phyloP scores from a whole-genome alignment of 176 grass and related monocot species.

The Oryza longistaminata region DNA sequence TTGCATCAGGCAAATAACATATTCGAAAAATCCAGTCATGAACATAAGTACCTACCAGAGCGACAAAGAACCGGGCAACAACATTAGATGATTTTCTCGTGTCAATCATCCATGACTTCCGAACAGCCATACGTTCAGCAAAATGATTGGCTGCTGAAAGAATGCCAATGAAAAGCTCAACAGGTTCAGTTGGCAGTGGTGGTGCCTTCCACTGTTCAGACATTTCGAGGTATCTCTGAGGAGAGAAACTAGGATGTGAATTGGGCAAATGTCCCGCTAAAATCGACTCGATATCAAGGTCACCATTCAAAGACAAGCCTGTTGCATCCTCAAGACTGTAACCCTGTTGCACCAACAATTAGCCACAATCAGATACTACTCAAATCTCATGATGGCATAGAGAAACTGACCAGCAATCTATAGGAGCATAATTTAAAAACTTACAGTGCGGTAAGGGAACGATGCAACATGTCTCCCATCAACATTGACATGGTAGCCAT shows the following conservation, averaged over 20 bases:
- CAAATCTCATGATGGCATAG: background rate
- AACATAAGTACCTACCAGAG: conserved; percentile 47
- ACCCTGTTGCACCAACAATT: conserved; percentile 38
- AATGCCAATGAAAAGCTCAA: conserved; percentile 69
- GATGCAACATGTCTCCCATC: conserved; percentile 61
- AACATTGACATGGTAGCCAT: conserved; percentile 76
- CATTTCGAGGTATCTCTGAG: conserved; percentile 59
- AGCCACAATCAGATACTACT: background rate
- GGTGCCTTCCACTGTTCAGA: conserved; percentile 55
- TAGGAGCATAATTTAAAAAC: background rate
- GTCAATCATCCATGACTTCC: conserved; percentile 74
- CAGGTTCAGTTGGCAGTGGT: conserved; percentile 52
- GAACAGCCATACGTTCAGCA: conserved; percentile 73
- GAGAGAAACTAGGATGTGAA: conserved; percentile 58
- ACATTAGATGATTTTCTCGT: conserved; percentile 50
- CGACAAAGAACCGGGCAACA: conserved; percentile 71
- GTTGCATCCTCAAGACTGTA: conserved; percentile 77
- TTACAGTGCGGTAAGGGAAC: conserved; percentile 79
- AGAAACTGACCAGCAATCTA: background rate
- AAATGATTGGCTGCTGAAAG: conserved; percentile 77
- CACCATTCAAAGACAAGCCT: conserved; percentile 60
- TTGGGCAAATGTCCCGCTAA: conserved; percentile 48
- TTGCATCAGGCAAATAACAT: background rate
- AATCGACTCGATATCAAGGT: conserved; percentile 53
- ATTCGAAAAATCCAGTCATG: background rate